Conservation (phyloP, 371 early-diverging fungal genomes). For the Mortierella sp. region DNA sequence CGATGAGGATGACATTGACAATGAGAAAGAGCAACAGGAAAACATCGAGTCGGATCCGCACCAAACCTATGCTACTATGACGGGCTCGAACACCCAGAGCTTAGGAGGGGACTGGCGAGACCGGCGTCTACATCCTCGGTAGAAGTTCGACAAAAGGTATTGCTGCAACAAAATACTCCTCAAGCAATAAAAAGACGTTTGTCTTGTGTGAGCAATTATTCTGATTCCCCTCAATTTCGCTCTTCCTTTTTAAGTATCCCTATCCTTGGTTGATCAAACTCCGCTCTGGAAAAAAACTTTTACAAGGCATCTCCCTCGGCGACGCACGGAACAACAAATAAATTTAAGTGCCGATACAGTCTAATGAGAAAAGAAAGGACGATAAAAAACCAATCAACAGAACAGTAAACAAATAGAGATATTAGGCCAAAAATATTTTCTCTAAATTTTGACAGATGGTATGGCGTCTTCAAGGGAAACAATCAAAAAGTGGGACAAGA, state of each 20-base stretch:
- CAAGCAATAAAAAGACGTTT: too few species aligned
- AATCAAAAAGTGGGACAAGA: background rate
- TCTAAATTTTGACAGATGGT: too few species aligned
- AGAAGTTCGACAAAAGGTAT: too few species aligned
- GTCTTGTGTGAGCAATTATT: constrained; percentile 3
- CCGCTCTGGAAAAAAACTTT: constrained; percentile 4
- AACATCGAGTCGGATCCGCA: background rate
- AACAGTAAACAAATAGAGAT: background rate
- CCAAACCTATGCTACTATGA: constrained; percentile 2
- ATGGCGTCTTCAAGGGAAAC: too few species aligned
- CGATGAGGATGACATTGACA: constrained; percentile 20
- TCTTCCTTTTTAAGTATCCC: constrained; percentile 18
- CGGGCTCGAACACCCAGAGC: constrained; percentile 41
- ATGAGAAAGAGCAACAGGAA: background rate
- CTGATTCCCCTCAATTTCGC: background rate
- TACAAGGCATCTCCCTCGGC: background rate
- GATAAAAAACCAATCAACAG: background rate
- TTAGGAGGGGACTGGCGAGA: constrained; percentile 49
- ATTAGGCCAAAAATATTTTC: background rate
- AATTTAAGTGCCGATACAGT: background rate
- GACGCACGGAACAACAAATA: constrained; percentile 33
- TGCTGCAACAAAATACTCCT: too few species aligned
- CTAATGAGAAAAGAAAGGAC: background rate
- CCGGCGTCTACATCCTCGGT: constrained; percentile 25
- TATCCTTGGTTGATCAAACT: constrained; percentile 10